Percentiles rank a stretch among this genome's conserved stretches.
phyloP scores from a whole-genome alignment of 495 filamentous ascomycete genomes.

The Daldinia bambusicola region DNA sequence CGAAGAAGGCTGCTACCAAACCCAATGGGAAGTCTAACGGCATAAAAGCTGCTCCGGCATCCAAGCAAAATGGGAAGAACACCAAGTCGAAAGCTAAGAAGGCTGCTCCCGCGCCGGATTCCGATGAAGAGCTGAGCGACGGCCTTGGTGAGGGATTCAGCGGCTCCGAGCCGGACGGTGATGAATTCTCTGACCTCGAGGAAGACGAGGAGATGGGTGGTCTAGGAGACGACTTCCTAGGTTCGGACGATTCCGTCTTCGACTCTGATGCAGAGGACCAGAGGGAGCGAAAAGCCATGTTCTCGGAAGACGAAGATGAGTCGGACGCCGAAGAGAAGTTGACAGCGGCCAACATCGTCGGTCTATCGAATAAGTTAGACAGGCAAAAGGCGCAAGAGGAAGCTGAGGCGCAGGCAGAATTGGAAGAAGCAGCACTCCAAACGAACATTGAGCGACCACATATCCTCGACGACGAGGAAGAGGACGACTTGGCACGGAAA shows the following conservation, averaged over 20 bases:
- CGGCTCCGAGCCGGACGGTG: slow-evolving; percentile 67
- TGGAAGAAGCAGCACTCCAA: slow-evolving; percentile 89
- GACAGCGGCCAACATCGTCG: slow-evolving; percentile 95
- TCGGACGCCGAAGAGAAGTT: slow-evolving; percentile 89
- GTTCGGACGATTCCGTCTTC: slow-evolving; percentile 70
- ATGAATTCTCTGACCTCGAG: slow-evolving; percentile 55
- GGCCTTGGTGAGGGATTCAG: slow-evolving; percentile 59
- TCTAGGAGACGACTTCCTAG: slow-evolving; percentile 67
- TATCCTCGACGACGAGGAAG: slow-evolving; percentile 68
- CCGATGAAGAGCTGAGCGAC: slow-evolving; percentile 63
- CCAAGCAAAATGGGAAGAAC: slow-evolving; percentile 52
- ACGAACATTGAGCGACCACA: slow-evolving; percentile 88
- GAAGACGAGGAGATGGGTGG: slow-evolving; percentile 54
- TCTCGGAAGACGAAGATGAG: slow-evolving; percentile 94
- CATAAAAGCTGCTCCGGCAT: slow-evolving; percentile 43
- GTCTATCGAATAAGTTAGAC: slow-evolving; percentile 85
- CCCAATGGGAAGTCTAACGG: slow-evolving; percentile 55
- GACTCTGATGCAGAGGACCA: slow-evolving; percentile 79
- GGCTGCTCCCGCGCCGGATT: slow-evolving; percentile 57
- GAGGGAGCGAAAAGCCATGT: slow-evolving; percentile 73
- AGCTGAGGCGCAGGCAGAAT: slow-evolving; percentile 78
- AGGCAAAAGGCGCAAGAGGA: slow-evolving; percentile 72
- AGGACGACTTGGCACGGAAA: slow-evolving; percentile 57
- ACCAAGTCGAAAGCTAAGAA: slow-evolving; percentile 61
- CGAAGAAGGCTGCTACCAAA: slow-evolving; percentile 36